A percentile compares a stretch with the other conserved stretches of the same genome.
Conservation (phyloP, 352 stramenopile genomes). For the Globisporangium apiculatum region DNA sequence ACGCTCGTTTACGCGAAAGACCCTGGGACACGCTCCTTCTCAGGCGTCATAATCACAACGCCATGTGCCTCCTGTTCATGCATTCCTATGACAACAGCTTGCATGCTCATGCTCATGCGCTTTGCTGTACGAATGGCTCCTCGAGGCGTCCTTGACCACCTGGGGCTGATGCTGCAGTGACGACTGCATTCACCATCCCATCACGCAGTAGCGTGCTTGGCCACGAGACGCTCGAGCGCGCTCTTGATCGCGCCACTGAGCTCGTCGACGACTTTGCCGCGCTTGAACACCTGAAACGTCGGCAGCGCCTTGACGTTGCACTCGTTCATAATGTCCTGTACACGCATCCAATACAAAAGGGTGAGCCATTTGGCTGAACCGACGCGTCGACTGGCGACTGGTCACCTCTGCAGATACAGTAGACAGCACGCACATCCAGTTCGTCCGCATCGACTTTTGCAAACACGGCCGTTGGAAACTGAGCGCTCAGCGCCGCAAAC, state of each 20-base stretch:
- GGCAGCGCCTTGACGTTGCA: constrained; percentile 84
- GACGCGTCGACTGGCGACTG: too few relatives aligned
- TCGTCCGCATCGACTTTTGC: neutral
- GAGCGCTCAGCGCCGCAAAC: neutral
- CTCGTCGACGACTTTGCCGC: constrained; percentile 84
- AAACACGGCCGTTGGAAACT: neutral
- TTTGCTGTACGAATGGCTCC: too few relatives aligned
- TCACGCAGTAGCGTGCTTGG: constrained; percentile 22
- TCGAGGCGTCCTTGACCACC: too few relatives aligned
- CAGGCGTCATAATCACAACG: neutral
- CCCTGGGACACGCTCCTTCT: neutral
- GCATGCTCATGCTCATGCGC: too few relatives aligned
- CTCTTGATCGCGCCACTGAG: constrained; percentile 69
- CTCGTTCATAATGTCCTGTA: constrained; percentile 44
- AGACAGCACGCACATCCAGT: neutral
- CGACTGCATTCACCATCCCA: too few relatives aligned
- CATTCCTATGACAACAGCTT: too few relatives aligned
- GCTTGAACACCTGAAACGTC: constrained; percentile 92
- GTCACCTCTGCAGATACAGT: too few relatives aligned
- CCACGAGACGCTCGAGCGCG: constrained; percentile 47
- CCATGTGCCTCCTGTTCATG: neutral
- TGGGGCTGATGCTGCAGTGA: too few relatives aligned
- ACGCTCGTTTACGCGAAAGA: neutral
- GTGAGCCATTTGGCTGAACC: too few relatives aligned
- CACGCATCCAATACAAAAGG: constrained; percentile 20